Percentiles rank a stretch among this genome's conserved stretches.
phyloP scores from a whole-genome alignment of 2,329 filamentous ascomycete genomes.

The Fusarium penzigii region DNA sequence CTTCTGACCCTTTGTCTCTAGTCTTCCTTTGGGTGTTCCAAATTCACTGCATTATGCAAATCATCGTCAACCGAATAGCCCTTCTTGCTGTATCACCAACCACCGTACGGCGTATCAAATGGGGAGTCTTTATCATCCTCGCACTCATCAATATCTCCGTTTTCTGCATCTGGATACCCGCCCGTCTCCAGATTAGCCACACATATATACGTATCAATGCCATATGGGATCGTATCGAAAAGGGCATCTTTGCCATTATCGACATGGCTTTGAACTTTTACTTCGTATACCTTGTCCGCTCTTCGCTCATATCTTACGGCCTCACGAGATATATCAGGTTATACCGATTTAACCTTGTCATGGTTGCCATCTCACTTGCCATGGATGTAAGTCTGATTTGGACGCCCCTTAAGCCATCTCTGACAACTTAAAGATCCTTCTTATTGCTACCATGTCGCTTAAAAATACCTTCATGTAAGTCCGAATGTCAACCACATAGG shows the following conservation, averaged over 20 bases:
- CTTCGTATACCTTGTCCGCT: slow-evolving; percentile 46
- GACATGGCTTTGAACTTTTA: slow-evolving; percentile 49
- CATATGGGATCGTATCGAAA: slow-evolving; percentile 52
- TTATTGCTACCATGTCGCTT: slow-evolving; percentile 28
- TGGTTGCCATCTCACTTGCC: slow-evolving; percentile 32
- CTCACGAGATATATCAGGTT: slow-evolving; percentile 50
- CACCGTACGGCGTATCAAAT: slow-evolving; percentile 43
- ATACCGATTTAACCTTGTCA: slow-evolving; percentile 38
- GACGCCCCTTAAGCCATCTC: neutral
- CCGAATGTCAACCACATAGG: neutral
- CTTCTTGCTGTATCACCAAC: slow-evolving; percentile 43
- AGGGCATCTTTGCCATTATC: slow-evolving; percentile 47
- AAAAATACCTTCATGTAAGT: slow-evolving; percentile 25
- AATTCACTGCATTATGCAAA: slow-evolving; percentile 47
- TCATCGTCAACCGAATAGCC: slow-evolving; percentile 52
- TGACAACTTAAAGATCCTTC: slow-evolving; percentile 15
- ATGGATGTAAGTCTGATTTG: slow-evolving; percentile 27
- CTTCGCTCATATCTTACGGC: slow-evolving; percentile 47
- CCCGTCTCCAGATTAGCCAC: slow-evolving; percentile 41
- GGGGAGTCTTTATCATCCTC: slow-evolving; percentile 43
- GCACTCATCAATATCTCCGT: slow-evolving; percentile 50
- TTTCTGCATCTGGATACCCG: slow-evolving; percentile 52
- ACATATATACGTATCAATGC: slow-evolving; percentile 45
- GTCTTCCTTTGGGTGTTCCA: slow-evolving; percentile 39
- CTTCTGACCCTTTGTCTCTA: slow-evolving; percentile 28